Conservation (phyloP, 805 yeast genomes). For the Ogataea trehalophila region DNA sequence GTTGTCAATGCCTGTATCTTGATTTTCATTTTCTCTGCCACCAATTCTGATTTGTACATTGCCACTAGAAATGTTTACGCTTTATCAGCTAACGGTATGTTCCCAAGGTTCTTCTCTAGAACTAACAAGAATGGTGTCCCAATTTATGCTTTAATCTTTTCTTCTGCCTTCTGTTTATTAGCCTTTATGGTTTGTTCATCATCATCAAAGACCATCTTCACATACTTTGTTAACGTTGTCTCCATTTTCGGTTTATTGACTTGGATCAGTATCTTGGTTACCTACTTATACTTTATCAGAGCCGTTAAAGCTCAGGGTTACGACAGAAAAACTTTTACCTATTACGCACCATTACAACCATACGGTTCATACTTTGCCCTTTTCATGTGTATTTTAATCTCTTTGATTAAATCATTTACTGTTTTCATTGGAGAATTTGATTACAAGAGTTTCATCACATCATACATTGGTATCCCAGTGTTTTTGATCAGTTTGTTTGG, state of each 20-base stretch:
- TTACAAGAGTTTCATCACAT: constrained; percentile 67
- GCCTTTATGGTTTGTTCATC: constrained; percentile 68
- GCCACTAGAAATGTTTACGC: constrained; percentile 74
- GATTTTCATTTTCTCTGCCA: constrained; percentile 74
- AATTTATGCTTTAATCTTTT: constrained; percentile 45
- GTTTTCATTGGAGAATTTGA: constrained; percentile 57
- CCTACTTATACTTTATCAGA: constrained; percentile 59
- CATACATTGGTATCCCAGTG: constrained; percentile 71
- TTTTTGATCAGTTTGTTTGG: constrained; percentile 51
- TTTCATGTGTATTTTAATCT: constrained; percentile 46
- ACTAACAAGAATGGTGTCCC: constrained; percentile 74
- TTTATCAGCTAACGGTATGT: constrained; percentile 66
- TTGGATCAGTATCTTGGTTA: constrained; percentile 66
- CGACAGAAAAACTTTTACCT: constrained; percentile 50
- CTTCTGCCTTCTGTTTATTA: constrained; percentile 52
- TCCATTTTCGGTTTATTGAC: constrained; percentile 72
- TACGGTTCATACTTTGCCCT: constrained; percentile 61
- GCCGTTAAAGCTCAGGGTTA: constrained; percentile 68
- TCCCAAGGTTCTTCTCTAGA: constrained; percentile 61
- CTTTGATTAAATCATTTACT: constrained; percentile 66
- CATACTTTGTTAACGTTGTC: constrained; percentile 69
- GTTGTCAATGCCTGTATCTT: constrained; percentile 75
- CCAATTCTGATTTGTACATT: constrained; percentile 73
- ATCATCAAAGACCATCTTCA: constrained; percentile 52
- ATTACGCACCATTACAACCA: constrained; percentile 65